Evolutionary conservation across 2,329 filamentous ascomycete genomes (phyloP).

Genomic region (Alternaria angustiovoidea): DNA sequence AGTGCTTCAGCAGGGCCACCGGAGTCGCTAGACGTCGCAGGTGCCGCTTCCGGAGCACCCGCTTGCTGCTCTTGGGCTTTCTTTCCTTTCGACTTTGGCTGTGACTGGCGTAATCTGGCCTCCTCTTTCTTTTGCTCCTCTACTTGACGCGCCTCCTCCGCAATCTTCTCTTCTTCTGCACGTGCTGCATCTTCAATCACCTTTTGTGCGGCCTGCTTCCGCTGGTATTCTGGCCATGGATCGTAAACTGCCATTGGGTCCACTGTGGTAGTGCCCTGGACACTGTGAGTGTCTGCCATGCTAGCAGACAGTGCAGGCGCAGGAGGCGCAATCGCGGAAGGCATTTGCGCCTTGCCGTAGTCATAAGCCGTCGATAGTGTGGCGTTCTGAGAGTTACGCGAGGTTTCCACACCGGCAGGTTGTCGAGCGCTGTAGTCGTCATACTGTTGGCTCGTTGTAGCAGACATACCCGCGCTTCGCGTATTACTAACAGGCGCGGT

Average conservation of each 20-base stretch:
- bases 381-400: constrained; percentile 22
- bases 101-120: constrained; percentile 25
- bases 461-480: constrained; percentile 18
- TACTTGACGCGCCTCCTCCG: constrained; percentile 36
- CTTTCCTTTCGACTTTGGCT: constrained; percentile 30
- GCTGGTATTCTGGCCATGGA: constrained; percentile 59
- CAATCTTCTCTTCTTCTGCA: constrained; percentile 45
- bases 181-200: constrained; percentile 44
- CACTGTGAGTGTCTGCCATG: constrained; percentile 30
- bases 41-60: constrained; percentile 12
- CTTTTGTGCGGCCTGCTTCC: constrained; percentile 50
- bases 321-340: constrained; percentile 23
- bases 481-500: constrained; percentile 16
- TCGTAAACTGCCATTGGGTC: constrained; percentile 64
- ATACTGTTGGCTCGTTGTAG: constrained; percentile 30
- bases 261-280: constrained; percentile 54
- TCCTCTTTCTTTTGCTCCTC: constrained; percentile 39
- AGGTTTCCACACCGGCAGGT: constrained; percentile 30
- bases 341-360: constrained; percentile 25
- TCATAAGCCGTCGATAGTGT: constrained; percentile 30
- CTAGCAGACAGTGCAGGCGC: constrained; percentile 22
- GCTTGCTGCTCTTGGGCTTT: constrained; percentile 37
- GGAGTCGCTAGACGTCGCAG: background rate
- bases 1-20: constrained; percentile 45
- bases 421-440: constrained; percentile 32